Evolutionary conservation across 139 green algal genomes (phyloP), one percentile per base, ranked within the genome.

Genomic region (Picochlorum costavermella): DNA sequence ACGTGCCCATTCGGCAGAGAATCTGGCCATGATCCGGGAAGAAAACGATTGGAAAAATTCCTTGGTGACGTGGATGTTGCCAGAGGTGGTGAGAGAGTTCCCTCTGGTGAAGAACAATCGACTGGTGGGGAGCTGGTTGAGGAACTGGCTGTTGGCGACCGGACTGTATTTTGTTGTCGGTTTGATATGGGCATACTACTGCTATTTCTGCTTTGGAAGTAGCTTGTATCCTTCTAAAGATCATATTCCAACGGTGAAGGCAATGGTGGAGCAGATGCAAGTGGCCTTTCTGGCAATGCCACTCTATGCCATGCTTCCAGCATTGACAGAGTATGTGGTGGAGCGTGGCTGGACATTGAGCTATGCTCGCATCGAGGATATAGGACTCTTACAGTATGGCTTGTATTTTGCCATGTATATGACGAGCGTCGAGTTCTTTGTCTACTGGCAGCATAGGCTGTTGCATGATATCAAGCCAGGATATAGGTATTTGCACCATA

Each of bases 361-460:
- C 0, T 97, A 95, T 61, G 67, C 79, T 2, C 67, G 71, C 1
- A 43, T 78, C 4, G 49, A 26, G 2, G 86, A 96, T 57, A 61
- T 95, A 6, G 88, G 88, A 5, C 55, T 88, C 9, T 49, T 69
- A 0, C 50, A 63, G 36, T 95, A 95, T 73, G 50, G 83, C 3
- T 26, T 76, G 1, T 86, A 87, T 65, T 92, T 96, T 68, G 70
- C 78, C 6, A 26, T 84, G 5, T 97, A 96, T 86, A 94, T 97
- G 86, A 53, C 53, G 2, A 83, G 63, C 1, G 90, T 97, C 20
- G 91, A 97, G 74, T 95, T 94, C 50, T 84, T 84, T 23, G 90
- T 97, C 31, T 97, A 97, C 78, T 97, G 91, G 91, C 83, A 85
- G 83, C 91, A 97, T 81, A 77, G 91, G 9, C 49, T 72, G 16